Base-by-base conservation (phyloP, 2,329 filamentous ascomycete species). In the Fusarium euwallaceae region DNA sequence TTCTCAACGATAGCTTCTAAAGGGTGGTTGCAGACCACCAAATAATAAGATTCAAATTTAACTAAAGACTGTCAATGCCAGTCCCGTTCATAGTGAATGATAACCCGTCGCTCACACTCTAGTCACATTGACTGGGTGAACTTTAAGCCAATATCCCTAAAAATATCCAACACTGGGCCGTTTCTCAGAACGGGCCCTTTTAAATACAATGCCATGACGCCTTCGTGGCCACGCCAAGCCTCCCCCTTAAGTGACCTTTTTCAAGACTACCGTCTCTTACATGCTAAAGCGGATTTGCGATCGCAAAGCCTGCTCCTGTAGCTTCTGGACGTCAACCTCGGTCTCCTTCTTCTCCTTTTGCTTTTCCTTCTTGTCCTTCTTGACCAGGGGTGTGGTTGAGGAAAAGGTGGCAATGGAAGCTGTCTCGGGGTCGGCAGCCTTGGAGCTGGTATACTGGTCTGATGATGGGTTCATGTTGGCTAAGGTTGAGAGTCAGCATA, bases 1-100 rank as follows among this genome's bases (percentile, higher is more conserved):
- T 91, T 56, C 80, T 92, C 53, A 87, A 92, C 74, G 89, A 92
- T 76, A 91, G 88, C 24, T 92, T 92, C 75, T 92, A 82, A 82
- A 72, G 22, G 5, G 20, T 17, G 9, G 1, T 29, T 7, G 41
- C n/a, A 24, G 17, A 16, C 14, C 24, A 36, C 16, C n/a, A 32
- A 16, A 16, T 34, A 14, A 24, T n/a, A 24, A 41, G 34, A 22
- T 41, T 41, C n/a, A 17, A 32, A 41, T 60, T 62, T 20, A 55
- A 63, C 60, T 10, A 36, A 41, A 8, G 14, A 56, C 29, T 55
- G 61, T 39, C 29, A 29, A 55, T 20, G 29, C 17, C 36, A 71
- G 62, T 39, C 43, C 34, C 29, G 20, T 56, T 67, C 16, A 70
- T 70, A 55, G 39, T 45, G 41, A 39, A 65, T 63, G 62, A 61